Base-by-base conservation (phyloP, 805 yeast genomes). In the Saccharomyces eubayanus region DNA sequence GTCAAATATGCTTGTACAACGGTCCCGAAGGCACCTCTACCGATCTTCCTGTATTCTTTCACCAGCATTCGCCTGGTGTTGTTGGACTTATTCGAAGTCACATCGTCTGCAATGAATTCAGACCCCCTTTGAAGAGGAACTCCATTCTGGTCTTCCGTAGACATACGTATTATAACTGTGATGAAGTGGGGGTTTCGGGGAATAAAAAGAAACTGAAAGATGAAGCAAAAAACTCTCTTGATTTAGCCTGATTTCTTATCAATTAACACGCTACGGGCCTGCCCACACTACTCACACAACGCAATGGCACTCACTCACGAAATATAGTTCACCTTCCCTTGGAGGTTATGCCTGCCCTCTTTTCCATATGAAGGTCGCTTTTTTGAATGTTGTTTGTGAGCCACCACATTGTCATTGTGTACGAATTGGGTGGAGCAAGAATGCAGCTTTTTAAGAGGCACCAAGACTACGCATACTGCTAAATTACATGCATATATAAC, bases 21-120 rank as follows among this genome's bases (percentile, higher is more conserved):
- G 2, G 89, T 85, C 41, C 95, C 95, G 64, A 87, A 87, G 5
- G 94, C 94, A 46, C 95, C 95, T 69, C 87, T 89, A 10, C 95
- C 95, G 51, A 87, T 85, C 62, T 82, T 81, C 55, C 83, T 83
- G 65, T 83, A 81, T 63, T 87, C 92, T 59, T 77, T 80, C 24
- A 87, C 79, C 36, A 81, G 72, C 92, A 87, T 87, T 51, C 82
- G 80, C 60, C 76, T 74, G 6, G 78, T 71, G 12, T 70, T 67
- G 47, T 78, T 77, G 2, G 84, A 76, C 52, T 74, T 73, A 65
- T 83, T 84, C 51, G 84, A 79, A 36, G 84, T 79, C 48, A 87
- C 92, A 65, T 79, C 82, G 56, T 80, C 73, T 10, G 81, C 83
- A 48, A 78, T 62, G 59, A 77, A 81, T 61, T 80, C 82, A 6